Evolutionary conservation across 345 rosid genomes (phyloP).

Genomic region (Turnera subulata): DNA sequence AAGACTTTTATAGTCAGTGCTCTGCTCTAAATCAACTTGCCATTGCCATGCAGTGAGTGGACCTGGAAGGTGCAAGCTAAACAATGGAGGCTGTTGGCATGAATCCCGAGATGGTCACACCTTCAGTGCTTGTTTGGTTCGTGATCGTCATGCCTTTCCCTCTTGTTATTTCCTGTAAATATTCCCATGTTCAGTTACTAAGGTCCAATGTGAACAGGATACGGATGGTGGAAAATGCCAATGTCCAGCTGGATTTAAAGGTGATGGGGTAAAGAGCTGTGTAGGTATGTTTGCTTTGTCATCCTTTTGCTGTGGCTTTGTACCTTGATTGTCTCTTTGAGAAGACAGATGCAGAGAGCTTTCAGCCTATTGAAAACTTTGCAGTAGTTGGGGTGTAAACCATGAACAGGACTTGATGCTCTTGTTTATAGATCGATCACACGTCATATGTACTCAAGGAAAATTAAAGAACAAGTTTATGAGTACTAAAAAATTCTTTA

Average conservation of each 20-base stretch:
- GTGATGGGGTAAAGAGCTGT: constrained; percentile 81
- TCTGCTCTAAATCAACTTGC: not conserved
- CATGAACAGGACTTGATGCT: no score
- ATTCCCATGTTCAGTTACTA: constrained; percentile 13
- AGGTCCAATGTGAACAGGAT: constrained; percentile 46
- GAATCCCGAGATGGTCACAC: constrained; percentile 48
- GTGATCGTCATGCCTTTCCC: constrained; percentile 20
- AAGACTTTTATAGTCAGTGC: constrained; percentile 6
- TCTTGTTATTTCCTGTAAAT: not conserved
- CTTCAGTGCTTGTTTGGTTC: constrained; percentile 70
- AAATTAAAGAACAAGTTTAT: no score
- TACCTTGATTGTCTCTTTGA: no score
- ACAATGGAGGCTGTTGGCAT: constrained; percentile 79
- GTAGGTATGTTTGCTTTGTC: constrained; percentile 45
- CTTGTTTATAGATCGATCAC: no score
- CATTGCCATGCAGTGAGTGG: constrained; percentile 48
- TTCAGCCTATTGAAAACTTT: no score
- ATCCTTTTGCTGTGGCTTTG: not conserved
- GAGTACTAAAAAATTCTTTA: no score
- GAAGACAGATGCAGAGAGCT: no score
- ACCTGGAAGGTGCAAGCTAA: constrained; percentile 59
- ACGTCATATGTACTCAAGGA: no score
- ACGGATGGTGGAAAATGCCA: constrained; percentile 61
- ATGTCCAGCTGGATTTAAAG: constrained; percentile 89
- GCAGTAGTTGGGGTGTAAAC: no score